A percentile compares a stretch with the other conserved stretches of the same genome.
phyloP scores from a whole-genome alignment of 768 basidiomycete genomes.

The Suillus cothurnatus region DNA sequence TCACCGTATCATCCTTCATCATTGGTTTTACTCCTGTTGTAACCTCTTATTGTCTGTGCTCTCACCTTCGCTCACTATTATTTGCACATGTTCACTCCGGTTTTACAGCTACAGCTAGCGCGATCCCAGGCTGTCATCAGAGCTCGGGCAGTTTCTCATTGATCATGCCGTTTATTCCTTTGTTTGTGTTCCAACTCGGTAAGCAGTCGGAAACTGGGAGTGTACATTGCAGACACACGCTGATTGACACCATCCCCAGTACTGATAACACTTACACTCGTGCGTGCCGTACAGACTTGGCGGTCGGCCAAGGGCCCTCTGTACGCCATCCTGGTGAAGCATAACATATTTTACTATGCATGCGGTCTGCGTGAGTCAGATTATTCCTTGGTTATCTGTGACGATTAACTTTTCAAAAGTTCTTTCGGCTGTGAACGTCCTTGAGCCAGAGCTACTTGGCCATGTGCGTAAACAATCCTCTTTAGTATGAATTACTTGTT shows the following conservation, averaged over 20 bases:
- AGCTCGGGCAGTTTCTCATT: not conserved
- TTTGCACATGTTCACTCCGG: not conserved
- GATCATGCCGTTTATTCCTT: not conserved
- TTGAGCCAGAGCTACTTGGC: not conserved
- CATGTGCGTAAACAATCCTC: not conserved
- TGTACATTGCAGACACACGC: not conserved
- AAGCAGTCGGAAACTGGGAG: not conserved
- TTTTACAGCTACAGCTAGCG: not conserved
- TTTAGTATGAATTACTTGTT: not conserved
- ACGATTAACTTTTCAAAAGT: not conserved
- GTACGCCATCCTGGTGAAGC: not conserved
- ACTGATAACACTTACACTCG: not conserved
- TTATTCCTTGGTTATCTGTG: not conserved
- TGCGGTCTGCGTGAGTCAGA: not conserved
- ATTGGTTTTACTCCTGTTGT: not conserved
- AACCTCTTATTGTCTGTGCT: not conserved
- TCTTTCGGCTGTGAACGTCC: not conserved
- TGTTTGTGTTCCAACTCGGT: not conserved
- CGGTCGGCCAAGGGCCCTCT: not conserved
- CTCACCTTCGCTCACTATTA: not conserved
- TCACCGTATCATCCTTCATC: no score
- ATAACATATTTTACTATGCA: not conserved
- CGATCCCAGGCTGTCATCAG: not conserved
- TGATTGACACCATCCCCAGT: not conserved
- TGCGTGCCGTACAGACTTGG: not conserved